Conservation (phyloP, 106 monocot genomes). For the Dioscorea dumetorum region DNA sequence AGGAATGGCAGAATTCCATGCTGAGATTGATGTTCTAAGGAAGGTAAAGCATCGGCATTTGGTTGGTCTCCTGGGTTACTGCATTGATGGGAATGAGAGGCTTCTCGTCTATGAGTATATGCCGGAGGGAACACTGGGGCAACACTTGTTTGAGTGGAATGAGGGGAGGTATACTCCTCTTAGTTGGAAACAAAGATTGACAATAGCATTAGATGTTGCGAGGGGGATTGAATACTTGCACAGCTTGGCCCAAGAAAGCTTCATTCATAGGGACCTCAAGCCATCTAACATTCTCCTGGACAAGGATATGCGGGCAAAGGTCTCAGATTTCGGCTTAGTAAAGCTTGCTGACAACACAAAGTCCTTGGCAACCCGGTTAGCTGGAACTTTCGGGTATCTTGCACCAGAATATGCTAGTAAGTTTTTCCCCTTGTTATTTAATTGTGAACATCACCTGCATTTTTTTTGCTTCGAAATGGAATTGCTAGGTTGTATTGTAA, state of each 20-base stretch:
- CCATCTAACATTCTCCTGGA: slow-evolving; percentile 91
- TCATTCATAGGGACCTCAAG: slow-evolving; percentile 94
- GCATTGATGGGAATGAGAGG: slow-evolving; percentile 61
- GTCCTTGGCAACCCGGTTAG: slow-evolving; percentile 82
- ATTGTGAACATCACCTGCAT: neutral
- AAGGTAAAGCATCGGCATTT: slow-evolving; percentile 82
- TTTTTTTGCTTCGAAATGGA: neutral
- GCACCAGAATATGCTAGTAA: slow-evolving; percentile 98
- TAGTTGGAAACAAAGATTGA: slow-evolving; percentile 84
- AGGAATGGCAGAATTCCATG: slow-evolving; percentile 70
- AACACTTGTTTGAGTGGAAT: slow-evolving; percentile 57
- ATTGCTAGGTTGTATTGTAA: neutral
- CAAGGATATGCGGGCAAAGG: slow-evolving; percentile 75
- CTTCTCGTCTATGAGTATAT: slow-evolving; percentile 90
- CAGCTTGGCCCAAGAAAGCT: slow-evolving; percentile 79
- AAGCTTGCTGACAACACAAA: slow-evolving; percentile 76
- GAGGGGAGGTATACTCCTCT: slow-evolving; percentile 36
- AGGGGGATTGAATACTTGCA: slow-evolving; percentile 91
- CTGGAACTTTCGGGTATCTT: slow-evolving; percentile 94
- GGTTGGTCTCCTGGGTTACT: slow-evolving; percentile 78
- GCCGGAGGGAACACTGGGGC: slow-evolving; percentile 71
- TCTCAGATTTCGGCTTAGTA: slow-evolving; percentile 93
- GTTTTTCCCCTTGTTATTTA: slow-evolving; percentile 8
- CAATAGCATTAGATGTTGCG: slow-evolving; percentile 83
- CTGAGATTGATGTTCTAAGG: slow-evolving; percentile 77